Base-by-base conservation (phyloP, 352 stramenopile genomes). In the Phytophthora constricta region DNA sequence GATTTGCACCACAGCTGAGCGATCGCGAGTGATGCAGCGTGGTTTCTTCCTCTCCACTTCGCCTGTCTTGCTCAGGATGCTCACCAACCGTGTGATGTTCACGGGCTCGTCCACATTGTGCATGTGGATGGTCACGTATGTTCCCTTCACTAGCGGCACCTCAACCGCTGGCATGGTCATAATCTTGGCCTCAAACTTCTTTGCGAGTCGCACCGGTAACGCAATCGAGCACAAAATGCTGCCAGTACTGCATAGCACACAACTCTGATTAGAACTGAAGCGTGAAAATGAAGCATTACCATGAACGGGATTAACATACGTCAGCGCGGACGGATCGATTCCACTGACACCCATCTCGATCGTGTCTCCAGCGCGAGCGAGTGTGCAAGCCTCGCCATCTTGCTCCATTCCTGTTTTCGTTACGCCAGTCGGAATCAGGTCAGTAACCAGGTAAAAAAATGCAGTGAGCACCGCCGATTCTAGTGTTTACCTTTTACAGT, bases 131-230 rank as follows among this genome's bases (percentile, higher is more conserved):
- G 86, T 93, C 73, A 95, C 65, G 58, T 76, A 86, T 33, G 87
- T 90, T 47, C 89, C 89, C 62, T 95, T 95, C 23, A 96, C 86
- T 4, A 96, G 72, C 42, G 89, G 89, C 56, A 95, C 85, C 53
- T 96, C 85, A 13, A 96, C 82, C 3, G 83, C 76, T 0, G 89
- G 86, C 86, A 96, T 95, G 1, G 87, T 95, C 84, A 95, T 93
- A 66, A 96, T 96, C 82, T 96, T 93, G 48, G 87, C 87, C 63
- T 96, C 87, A 33, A 96, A 95, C 49, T 80, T 80, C 22, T 77
- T 80, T 17, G 86, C 88, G 5, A 91, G 77, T 9, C 76, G 79
- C 61, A 96, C 85, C 0, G 89, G 89, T 10, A 81, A 92, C 46
- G 79, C 77, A 53, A 95, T 82, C 8, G 89, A 95, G 63, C 87